phyloP scores from a whole-genome alignment of 306 rosid genomes.

The Vigna angularis region DNA sequence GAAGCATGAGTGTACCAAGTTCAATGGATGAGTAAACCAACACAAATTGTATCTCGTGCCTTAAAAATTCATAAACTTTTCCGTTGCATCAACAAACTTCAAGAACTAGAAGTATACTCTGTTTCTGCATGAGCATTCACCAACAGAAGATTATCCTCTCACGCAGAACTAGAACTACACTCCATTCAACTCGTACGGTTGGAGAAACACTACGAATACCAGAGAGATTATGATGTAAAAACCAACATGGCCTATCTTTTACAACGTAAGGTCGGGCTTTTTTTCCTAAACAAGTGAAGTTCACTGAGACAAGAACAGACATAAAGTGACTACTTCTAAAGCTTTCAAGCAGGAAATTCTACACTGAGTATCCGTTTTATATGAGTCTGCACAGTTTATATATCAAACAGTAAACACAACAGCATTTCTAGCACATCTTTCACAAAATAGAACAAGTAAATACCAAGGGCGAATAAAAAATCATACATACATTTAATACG shows the following conservation, averaged over 20 bases:
- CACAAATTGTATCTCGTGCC: constrained; percentile 8
- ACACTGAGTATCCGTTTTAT: not conserved
- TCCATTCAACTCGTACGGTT: not conserved
- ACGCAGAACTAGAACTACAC: constrained; percentile 1
- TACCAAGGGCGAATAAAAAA: constrained; percentile 19
- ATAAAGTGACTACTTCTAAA: not conserved
- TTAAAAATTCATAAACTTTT: constrained; percentile 3
- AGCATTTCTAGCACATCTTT: constrained; percentile 11
- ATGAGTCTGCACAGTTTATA: constrained; percentile 13
- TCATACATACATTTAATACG: constrained; percentile 5
- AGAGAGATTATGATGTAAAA: not conserved
- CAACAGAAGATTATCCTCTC: constrained; percentile 2
- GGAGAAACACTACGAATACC: not conserved
- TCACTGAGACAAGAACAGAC: not conserved
- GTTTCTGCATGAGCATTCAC: constrained; percentile 46
- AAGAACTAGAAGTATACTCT: not conserved
- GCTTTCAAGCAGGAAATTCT: not conserved
- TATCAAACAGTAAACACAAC: not conserved
- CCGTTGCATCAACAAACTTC: constrained; percentile 21
- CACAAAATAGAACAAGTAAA: not conserved
- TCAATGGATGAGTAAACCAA: constrained; percentile 10
- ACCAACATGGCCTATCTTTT: not conserved
- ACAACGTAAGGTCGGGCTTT: constrained; percentile 10
- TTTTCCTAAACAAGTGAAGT: not conserved
- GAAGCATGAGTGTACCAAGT: constrained; percentile 18